phyloP scores from a whole-genome alignment of 78 protist species.

The Salpingoeca rosetta region DNA sequence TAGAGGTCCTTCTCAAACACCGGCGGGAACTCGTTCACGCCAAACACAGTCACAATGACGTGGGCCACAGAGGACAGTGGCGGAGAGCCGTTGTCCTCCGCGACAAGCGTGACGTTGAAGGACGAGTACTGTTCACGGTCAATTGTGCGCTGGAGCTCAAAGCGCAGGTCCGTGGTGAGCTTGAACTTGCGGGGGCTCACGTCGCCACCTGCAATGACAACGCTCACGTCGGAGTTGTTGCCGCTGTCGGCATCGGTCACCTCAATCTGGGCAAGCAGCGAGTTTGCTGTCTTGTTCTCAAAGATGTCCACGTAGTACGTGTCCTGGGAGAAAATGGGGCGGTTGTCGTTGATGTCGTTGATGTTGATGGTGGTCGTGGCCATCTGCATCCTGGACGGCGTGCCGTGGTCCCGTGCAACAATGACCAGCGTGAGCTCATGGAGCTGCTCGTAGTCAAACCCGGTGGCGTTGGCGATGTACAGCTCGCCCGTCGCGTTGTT shows the following conservation, averaged over 20 bases:
- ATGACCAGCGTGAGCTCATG: too few species aligned
- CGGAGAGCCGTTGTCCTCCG: background rate
- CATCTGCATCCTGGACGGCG: too few species aligned
- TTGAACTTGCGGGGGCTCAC: background rate
- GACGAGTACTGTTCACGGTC: background rate
- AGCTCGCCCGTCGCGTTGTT: too few species aligned
- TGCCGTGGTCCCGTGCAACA: too few species aligned
- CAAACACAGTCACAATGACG: background rate
- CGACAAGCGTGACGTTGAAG: background rate
- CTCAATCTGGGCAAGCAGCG: background rate
- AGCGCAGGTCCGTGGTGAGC: background rate
- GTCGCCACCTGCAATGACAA: background rate
- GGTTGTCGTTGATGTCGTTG: background rate
- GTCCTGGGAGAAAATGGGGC: background rate
- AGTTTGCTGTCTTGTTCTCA: background rate
- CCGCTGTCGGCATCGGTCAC: background rate
- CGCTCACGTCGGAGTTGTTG: background rate
- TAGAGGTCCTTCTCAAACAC: background rate
- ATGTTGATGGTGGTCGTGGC: background rate
- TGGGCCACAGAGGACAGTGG: background rate
- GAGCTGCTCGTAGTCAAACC: too few species aligned
- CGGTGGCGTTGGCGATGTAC: too few species aligned
- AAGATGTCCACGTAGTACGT: too few species aligned
- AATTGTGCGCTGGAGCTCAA: background rate
- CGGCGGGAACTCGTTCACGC: background rate